phyloP scores from a whole-genome alignment of 2,329 filamentous ascomycete genomes.

The Hypocrella siamensis region DNA sequence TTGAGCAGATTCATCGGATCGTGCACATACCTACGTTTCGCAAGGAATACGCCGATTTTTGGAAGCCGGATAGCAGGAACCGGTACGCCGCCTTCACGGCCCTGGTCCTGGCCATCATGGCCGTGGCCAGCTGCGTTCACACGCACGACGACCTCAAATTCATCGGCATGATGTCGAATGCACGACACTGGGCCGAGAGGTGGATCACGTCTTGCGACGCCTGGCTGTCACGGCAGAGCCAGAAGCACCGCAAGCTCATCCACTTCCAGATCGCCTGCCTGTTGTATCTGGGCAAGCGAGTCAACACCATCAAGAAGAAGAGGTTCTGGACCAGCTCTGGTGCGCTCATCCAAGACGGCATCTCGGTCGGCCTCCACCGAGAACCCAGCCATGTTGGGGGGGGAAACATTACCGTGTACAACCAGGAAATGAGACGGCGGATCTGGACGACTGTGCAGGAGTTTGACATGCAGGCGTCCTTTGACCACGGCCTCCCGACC shows the following conservation, averaged over 20 bases:
- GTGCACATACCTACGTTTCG: constrained; percentile 44
- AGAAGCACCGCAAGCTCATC: constrained; percentile 44
- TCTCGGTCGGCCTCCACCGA: constrained; percentile 42
- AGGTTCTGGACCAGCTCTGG: constrained; percentile 44
- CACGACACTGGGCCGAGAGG: constrained; percentile 36
- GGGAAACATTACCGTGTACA: constrained; percentile 40
- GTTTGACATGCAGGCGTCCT: constrained; percentile 46
- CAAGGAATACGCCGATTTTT: constrained; percentile 38
- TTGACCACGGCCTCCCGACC: constrained; percentile 43
- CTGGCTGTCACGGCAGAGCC: constrained; percentile 39
- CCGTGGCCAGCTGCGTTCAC: constrained; percentile 41
- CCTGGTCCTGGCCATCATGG: constrained; percentile 42
- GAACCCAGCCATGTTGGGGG: constrained; percentile 39
- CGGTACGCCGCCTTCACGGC: constrained; percentile 39
- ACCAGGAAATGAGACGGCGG: constrained; percentile 45
- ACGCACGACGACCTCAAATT: constrained; percentile 36
- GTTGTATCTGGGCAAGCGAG: constrained; percentile 43
- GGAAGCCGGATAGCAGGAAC: constrained; percentile 26
- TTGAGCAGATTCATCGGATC: constrained; percentile 40
- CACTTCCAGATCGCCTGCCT: constrained; percentile 46
- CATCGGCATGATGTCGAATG: constrained; percentile 40
- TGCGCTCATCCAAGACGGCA: constrained; percentile 38
- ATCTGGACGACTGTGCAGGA: constrained; percentile 47
- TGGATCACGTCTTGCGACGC: constrained; percentile 41
- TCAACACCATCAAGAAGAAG: constrained; percentile 51